phyloP scores from a whole-genome alignment of 495 filamentous ascomycete genomes.

The Talaromyces wortmannii region DNA sequence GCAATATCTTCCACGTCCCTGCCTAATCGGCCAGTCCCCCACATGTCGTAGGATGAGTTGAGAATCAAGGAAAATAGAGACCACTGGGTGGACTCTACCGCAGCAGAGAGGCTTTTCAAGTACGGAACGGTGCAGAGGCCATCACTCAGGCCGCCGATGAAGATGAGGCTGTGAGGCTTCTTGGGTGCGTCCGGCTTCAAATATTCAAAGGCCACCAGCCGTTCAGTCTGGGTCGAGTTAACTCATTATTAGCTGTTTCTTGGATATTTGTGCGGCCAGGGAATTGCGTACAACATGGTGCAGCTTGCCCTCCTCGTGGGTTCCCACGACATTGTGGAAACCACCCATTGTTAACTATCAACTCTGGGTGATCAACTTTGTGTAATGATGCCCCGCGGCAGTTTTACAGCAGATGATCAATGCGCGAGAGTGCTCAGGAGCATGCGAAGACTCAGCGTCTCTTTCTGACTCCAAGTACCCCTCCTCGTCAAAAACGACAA shows the following conservation, averaged over 20 bases:
- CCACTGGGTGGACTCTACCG: slow-evolving; percentile 55
- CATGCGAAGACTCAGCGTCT: too few species aligned
- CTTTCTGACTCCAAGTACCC: too few species aligned
- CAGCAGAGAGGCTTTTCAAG: slow-evolving; percentile 41
- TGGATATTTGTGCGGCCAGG: background rate
- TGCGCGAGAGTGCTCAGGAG: too few species aligned
- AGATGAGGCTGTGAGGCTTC: slow-evolving; percentile 64
- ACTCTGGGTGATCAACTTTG: background rate
- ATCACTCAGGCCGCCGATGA: slow-evolving; percentile 80
- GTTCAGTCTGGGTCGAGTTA: slow-evolving; percentile 29
- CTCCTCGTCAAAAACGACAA: too few species aligned
- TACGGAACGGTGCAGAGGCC: slow-evolving; percentile 66
- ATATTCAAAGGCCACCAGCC: slow-evolving; percentile 55
- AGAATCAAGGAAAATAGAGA: slow-evolving; percentile 55
- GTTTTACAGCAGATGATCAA: too few species aligned
- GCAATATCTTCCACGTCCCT: slow-evolving; percentile 70
- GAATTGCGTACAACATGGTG: slow-evolving; percentile 2
- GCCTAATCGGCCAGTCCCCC: slow-evolving; percentile 60
- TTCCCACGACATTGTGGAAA: slow-evolving; percentile 3
- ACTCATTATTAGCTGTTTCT: background rate
- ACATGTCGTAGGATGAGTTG: slow-evolving; percentile 62
- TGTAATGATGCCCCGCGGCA: background rate
- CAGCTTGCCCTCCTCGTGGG: slow-evolving; percentile 2
- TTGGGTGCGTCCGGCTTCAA: slow-evolving; percentile 18
- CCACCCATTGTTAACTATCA: background rate